Evolutionary conservation across 306 rosid genomes (phyloP), one percentile per base, ranked within the genome.

Genomic region (Dalbergia cochinchinensis): DNA sequence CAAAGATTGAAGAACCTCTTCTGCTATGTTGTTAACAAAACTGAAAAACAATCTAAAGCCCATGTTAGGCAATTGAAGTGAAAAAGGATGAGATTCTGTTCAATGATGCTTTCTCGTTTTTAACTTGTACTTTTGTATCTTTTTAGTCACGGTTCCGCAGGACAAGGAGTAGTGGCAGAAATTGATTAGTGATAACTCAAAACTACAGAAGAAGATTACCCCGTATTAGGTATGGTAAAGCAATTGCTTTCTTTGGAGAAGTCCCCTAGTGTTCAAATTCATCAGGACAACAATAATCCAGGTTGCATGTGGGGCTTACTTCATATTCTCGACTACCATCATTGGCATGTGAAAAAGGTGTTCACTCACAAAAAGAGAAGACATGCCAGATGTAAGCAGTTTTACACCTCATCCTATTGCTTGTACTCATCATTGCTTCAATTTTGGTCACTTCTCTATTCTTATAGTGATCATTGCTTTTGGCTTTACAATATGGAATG

Each of bases 241-340:
- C 84, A 87, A 8, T 58, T 91, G 85, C 37, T 79, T 74, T 84
- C 83, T 74, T 81, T 85, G 15, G 79, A 77, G 48, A 77, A 87
- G 51, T 79, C 95, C 16, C 58, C 69, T 7, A 2, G 31, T 26
- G 19, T 85, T 76, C 88, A 73, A 73, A 72, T 81, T 65, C 79
- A 73, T 69, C 81, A 74, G 63, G 78, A 82, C 34, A 53, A n/a
- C 19, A 82, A 71, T 66, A 77, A 84, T 73, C 89, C 85, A 54
- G 95, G 97, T 71, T 91, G 97, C 83, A 87, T 86, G 88, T 86
- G 94, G 90, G 86, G 92, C 75, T 80, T 90, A 71, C 67, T 88
- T 73, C 85, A 90, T 67, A 75, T 87, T 33, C 89, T 94, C 60
- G 85, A 90, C 73, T 77, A 85, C 73, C 97, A 94, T 80, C 87